Evolutionary conservation across 352 stramenopile genomes (phyloP).

Genomic region (Pilasporangium apinafurcum): DNA sequence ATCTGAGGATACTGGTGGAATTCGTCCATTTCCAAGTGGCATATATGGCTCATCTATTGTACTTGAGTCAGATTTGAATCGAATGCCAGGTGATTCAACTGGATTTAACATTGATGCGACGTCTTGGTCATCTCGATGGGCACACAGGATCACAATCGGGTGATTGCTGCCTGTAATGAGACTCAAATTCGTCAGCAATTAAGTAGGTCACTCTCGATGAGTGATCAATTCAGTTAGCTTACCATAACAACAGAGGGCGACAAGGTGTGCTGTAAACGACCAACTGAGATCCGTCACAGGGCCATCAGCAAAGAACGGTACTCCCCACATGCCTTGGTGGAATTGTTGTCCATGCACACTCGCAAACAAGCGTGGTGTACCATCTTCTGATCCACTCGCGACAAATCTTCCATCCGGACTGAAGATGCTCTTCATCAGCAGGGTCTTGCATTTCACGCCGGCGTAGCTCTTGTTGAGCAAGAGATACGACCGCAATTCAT

Average conservation of each 20-base stretch:
- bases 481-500: slow-evolving; percentile 67
- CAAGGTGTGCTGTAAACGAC: slow-evolving; percentile 53
- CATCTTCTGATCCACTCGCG: slow-evolving; percentile 55
- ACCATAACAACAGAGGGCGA: slow-evolving; percentile 59
- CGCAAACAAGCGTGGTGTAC: slow-evolving; percentile 39
- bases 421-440: slow-evolving; percentile 44
- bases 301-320: slow-evolving; percentile 39
- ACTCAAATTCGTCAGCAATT: background rate
- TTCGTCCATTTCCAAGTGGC: too few species aligned
- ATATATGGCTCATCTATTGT: too few species aligned
- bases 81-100: too few species aligned
- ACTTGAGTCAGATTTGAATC: too few species aligned
- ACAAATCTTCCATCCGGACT: slow-evolving; percentile 64
- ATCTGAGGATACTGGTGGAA: too few species aligned
- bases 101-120: too few species aligned
- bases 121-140: slow-evolving; percentile 35
- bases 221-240: background rate
- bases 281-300: slow-evolving; percentile 56
- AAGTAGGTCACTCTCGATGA: background rate
- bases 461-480: slow-evolving; percentile 66
- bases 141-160: slow-evolving; percentile 55
- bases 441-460: slow-evolving; percentile 34
- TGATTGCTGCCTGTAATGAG: slow-evolving; percentile 31
- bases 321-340: slow-evolving; percentile 41
- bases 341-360: slow-evolving; percentile 47